Percentiles rank a stretch among this genome's conserved stretches.
phyloP scores from a whole-genome alignment of 2,329 filamentous ascomycete species.

The Diaporthe caulivora region DNA sequence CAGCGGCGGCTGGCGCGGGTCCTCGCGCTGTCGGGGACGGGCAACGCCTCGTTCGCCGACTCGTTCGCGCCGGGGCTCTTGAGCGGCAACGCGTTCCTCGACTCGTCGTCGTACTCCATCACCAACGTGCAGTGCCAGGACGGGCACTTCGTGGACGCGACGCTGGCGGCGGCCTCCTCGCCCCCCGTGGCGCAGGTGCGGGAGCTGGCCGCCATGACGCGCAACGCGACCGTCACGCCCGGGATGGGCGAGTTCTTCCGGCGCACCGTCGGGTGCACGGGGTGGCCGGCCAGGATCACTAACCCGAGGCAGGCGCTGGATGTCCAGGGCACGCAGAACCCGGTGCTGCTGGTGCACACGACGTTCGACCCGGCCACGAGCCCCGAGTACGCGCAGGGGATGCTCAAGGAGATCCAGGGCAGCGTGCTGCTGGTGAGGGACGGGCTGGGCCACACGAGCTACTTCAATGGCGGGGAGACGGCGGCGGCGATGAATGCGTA shows the following conservation, averaged over 20 bases:
- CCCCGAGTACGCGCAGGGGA: constrained; percentile 52
- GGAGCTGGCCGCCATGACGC: constrained; percentile 28
- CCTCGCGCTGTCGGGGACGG: constrained; percentile 48
- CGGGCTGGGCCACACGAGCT: constrained; percentile 56
- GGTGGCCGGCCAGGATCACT: constrained; percentile 52
- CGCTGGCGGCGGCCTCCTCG: constrained; percentile 45
- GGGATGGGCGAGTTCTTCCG: constrained; percentile 51
- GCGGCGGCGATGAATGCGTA: constrained; percentile 48
- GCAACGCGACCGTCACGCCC: constrained; percentile 48
- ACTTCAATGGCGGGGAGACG: constrained; percentile 48
- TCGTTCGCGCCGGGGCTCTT: constrained; percentile 15
- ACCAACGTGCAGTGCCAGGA: constrained; percentile 54
- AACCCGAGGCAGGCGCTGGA: constrained; percentile 50
- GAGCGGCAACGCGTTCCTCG: constrained; percentile 41
- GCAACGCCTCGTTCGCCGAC: constrained; percentile 46
- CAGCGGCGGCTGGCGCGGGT: constrained; percentile 42
- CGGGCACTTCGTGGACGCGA: constrained; percentile 48
- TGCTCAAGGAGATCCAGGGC: constrained; percentile 50
- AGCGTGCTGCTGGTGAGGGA: constrained; percentile 54
- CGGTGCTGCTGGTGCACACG: constrained; percentile 54
- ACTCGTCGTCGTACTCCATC: constrained; percentile 44
- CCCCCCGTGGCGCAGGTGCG: constrained; percentile 41
- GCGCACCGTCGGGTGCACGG: constrained; percentile 52
- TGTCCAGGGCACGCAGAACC: constrained; percentile 43
- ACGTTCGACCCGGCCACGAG: constrained; percentile 55